phyloP scores from a whole-genome alignment of 148 eudicot species.

The Heliamphora exappendiculata region DNA sequence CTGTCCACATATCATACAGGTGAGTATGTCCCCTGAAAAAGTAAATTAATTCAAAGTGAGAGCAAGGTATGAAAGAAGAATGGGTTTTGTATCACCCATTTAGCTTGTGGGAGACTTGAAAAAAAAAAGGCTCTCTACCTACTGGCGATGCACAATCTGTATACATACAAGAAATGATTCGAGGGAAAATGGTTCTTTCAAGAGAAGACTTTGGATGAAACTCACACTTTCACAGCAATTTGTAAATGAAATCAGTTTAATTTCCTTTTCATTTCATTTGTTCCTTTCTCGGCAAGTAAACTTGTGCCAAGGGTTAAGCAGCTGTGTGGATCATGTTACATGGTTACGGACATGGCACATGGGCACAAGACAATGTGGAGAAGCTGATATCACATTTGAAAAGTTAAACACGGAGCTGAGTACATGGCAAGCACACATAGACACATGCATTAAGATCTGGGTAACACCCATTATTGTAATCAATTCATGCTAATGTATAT shows the following conservation, averaged over 20 bases:
- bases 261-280: neutral
- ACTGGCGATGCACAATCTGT: neutral
- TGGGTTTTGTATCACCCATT: neutral
- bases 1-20: neutral
- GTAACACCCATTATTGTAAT: neutral
- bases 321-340: neutral
- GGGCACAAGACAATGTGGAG: slow-evolving; percentile 1
- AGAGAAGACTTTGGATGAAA: neutral
- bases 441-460: neutral
- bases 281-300: neutral
- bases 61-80: neutral
- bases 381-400: neutral
- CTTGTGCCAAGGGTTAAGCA: neutral
- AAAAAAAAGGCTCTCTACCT: neutral
- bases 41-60: neutral
- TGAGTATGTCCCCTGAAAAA: neutral
- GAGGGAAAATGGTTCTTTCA: neutral
- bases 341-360: neutral
- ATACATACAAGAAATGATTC: neutral
- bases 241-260: neutral
- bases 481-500: neutral
- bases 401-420: neutral
- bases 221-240: neutral
- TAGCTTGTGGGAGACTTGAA: neutral
- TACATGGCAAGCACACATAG: neutral